phyloP scores from a whole-genome alignment of 1,139 yeast species.

The Taphrina betulina region DNA sequence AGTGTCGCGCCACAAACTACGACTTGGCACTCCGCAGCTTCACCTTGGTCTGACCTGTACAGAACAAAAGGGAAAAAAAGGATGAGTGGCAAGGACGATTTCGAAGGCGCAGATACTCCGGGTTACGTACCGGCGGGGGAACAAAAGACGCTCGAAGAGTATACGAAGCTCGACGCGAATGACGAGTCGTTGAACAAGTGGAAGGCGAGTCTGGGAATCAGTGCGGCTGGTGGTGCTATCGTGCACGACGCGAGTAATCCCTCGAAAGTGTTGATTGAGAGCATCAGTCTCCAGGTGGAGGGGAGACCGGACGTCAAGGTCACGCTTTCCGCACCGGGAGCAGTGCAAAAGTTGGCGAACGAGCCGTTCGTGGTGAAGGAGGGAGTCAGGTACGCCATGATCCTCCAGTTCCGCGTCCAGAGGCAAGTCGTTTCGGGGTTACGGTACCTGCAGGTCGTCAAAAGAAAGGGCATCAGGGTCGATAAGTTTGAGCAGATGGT shows the following conservation, averaged over 20 bases:
- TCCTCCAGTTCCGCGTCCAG: slow-evolving; percentile 77
- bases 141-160: slow-evolving; percentile 83
- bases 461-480: slow-evolving; percentile 82
- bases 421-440: slow-evolving; percentile 90
- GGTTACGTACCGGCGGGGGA: slow-evolving; percentile 49
- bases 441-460: slow-evolving; percentile 78
- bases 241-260: slow-evolving; percentile 53
- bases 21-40: no score
- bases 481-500: slow-evolving; percentile 84
- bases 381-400: slow-evolving; percentile 68
- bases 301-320: slow-evolving; percentile 33
- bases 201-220: slow-evolving; percentile 84
- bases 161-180: slow-evolving; percentile 73
- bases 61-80: no score
- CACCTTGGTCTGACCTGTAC: no score
- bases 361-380: slow-evolving; percentile 75
- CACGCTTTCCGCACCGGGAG: slow-evolving; percentile 33
- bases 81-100: slow-evolving; percentile 23
- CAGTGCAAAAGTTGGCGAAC: slow-evolving; percentile 48
- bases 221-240: slow-evolving; percentile 48
- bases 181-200: slow-evolving; percentile 90
- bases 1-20: no score
- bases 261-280: slow-evolving; percentile 59
- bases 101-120: slow-evolving; percentile 12
- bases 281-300: slow-evolving; percentile 47